phyloP scores from a whole-genome alignment of 306 rosid species.

The Trifolium fragiferum region DNA sequence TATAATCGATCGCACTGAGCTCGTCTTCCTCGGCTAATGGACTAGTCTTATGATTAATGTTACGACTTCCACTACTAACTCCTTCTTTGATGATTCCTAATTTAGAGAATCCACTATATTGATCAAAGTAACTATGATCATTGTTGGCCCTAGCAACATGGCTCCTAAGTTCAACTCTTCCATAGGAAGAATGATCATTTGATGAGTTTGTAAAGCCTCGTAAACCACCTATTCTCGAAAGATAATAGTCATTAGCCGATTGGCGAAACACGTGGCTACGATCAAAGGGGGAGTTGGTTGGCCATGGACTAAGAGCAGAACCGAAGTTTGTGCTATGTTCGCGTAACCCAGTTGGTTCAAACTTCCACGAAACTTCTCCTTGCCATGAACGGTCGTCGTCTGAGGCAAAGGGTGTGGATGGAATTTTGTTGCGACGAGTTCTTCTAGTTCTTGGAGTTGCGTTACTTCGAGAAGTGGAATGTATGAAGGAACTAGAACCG shows the following conservation, averaged over 20 bases:
- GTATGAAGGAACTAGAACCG: conserved; percentile 54
- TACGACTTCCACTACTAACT: conserved; percentile 11
- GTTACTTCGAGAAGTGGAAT: conserved; percentile 43
- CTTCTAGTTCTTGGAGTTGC: conserved; percentile 37
- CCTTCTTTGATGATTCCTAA: conserved; percentile 39
- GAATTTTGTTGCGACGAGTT: conserved; percentile 44
- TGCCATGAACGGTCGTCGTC: conserved; percentile 79
- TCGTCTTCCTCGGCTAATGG: conserved; percentile 71
- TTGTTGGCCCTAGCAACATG: conserved; percentile 57
- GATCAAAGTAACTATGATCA: conserved; percentile 48
- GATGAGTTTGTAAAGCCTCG: conserved; percentile 32
- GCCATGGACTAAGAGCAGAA: conserved; percentile 72
- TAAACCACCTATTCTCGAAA: conserved; percentile 51
- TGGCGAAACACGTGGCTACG: conserved; percentile 49
- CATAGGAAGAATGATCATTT: conserved; percentile 43
- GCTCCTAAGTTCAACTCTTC: conserved; percentile 83
- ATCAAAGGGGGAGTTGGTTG: conserved; percentile 38
- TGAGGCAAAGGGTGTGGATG: conserved; percentile 68
- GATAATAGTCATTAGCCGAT: conserved; percentile 72
- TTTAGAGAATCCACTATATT: conserved; percentile 39
- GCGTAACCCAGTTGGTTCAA: conserved; percentile 61
- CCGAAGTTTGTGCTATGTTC: conserved; percentile 55
- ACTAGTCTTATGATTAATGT: conserved; percentile 13
- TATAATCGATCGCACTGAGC: conserved; percentile 46
- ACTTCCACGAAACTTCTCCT: conserved; percentile 81